phyloP scores from a whole-genome alignment of 75 land plant species.

The Adiantum capillusveneris region DNA sequence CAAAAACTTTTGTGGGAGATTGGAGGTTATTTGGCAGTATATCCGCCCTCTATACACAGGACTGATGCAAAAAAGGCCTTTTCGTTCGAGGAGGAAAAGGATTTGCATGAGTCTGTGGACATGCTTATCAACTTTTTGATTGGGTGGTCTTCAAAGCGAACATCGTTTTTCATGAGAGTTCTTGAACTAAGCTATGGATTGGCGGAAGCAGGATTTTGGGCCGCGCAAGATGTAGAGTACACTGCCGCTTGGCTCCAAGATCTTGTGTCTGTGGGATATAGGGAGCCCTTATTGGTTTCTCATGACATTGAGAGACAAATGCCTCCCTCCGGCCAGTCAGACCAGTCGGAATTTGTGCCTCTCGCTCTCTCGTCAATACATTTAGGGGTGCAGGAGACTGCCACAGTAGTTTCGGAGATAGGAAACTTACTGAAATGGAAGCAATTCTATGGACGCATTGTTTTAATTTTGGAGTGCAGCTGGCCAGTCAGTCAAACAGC shows the following conservation, averaged over 20 bases:
- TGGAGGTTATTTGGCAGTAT: conserved; percentile 79
- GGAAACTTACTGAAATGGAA: conserved; percentile 82
- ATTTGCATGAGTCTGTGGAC: conserved; percentile 76
- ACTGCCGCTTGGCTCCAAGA: conserved; percentile 94
- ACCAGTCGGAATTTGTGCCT: conserved; percentile 70
- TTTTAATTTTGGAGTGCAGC: conserved; percentile 69
- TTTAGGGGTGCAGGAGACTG: conserved; percentile 77
- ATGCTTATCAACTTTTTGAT: conserved; percentile 67
- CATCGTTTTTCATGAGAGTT: conserved; percentile 63
- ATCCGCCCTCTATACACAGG: conserved; percentile 74
- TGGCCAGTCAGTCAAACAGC: conserved; percentile 75
- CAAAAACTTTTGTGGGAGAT: conserved; percentile 94
- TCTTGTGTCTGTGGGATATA: conserved; percentile 82
- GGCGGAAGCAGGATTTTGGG: conserved; percentile 94
- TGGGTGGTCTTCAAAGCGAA: conserved; percentile 62
- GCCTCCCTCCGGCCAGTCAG: conserved; percentile 42
- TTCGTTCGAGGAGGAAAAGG: conserved; percentile 81
- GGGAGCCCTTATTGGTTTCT: conserved; percentile 73
- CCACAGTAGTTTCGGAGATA: conserved; percentile 67
- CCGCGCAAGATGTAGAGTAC: conserved; percentile 64
- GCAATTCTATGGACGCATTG: conserved; percentile 82
- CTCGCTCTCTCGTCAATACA: conserved; percentile 75
- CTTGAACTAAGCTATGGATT: conserved; percentile 69
- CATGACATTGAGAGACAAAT: conserved; percentile 52
- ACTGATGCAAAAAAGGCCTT: conserved; percentile 46